These are phyloP conservation scores for Rhizopus microsporus DNA, from an alignment of 371 early-diverging fungal genomes.

Conservation along the genomic window DNA sequence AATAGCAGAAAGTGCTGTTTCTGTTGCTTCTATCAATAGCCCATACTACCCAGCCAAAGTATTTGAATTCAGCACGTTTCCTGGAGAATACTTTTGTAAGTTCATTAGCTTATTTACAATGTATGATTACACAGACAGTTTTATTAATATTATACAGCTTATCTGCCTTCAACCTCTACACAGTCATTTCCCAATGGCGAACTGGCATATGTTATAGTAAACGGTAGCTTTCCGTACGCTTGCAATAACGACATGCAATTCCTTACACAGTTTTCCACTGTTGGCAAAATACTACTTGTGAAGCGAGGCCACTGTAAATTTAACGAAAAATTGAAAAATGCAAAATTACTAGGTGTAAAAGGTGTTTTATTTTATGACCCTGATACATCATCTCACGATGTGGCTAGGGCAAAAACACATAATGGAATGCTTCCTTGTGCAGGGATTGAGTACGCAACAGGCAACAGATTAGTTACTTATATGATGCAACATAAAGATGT, in stretches of 20 bases:
- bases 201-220: conserved; percentile 16
- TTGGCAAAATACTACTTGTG: conserved; percentile 42
- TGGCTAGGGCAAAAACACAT: conserved; percentile 13
- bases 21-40: conserved; percentile 66
- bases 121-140: too few relatives aligned
- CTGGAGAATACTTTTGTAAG: conserved; percentile 29
- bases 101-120: background rate
- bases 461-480: conserved; percentile 17
- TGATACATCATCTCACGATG: background rate
- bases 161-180: conserved; percentile 28
- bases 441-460: conserved; percentile 33
- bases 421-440: conserved; percentile 39
- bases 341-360: conserved; percentile 43
- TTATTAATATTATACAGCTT: conserved; percentile 41
- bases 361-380: conserved; percentile 57
- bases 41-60: conserved; percentile 13
- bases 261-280: background rate
- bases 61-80: conserved; percentile 14
- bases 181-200: conserved; percentile 27
- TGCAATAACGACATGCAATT: conserved; percentile 23
- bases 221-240: conserved; percentile 12
- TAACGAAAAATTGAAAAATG: conserved; percentile 40
- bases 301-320: conserved; percentile 59
- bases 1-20: conserved; percentile 45
- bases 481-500: background rate